Evolutionary conservation across 2,329 filamentous ascomycete genomes (phyloP).

Genomic region (Coccinonectria pachysandricola): DNA sequence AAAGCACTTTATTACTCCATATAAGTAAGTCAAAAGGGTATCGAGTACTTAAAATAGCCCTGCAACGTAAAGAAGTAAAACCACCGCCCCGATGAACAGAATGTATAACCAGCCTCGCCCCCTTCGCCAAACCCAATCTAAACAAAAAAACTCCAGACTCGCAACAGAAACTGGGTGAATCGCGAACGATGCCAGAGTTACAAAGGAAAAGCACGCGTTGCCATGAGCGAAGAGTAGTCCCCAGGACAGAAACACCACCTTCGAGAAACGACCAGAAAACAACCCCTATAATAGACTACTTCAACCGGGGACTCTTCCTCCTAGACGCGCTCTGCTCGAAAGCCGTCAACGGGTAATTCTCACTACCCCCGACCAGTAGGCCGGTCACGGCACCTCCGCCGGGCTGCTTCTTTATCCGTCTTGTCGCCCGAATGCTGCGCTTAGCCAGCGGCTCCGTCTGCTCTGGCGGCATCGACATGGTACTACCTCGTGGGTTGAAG

Average conservation of each 20-base stretch:
- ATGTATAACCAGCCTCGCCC: constrained; percentile 3
- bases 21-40: constrained; percentile 21
- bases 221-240: too few species aligned
- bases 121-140: constrained; percentile 4
- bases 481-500: constrained; percentile 35
- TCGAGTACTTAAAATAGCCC: constrained; percentile 24
- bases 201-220: too few species aligned
- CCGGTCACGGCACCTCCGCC: constrained; percentile 6
- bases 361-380: constrained; percentile 33
- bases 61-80: constrained; percentile 10
- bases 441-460: constrained; percentile 39
- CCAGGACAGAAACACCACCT: too few species aligned
- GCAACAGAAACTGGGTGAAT: too few species aligned
- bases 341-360: constrained; percentile 39
- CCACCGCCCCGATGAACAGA: constrained; percentile 6
- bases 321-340: constrained; percentile 36
- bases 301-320: constrained; percentile 46
- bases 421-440: constrained; percentile 29
- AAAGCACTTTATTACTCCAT: too few species aligned
- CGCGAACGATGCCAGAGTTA: too few species aligned
- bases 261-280: too few species aligned
- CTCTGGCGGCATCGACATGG: constrained; percentile 30
- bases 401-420: constrained; percentile 24
- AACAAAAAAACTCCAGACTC: neutral
- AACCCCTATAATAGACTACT: too few species aligned